Conservation (phyloP, 208 protist species). For the Trypanosoma lewisi region DNA sequence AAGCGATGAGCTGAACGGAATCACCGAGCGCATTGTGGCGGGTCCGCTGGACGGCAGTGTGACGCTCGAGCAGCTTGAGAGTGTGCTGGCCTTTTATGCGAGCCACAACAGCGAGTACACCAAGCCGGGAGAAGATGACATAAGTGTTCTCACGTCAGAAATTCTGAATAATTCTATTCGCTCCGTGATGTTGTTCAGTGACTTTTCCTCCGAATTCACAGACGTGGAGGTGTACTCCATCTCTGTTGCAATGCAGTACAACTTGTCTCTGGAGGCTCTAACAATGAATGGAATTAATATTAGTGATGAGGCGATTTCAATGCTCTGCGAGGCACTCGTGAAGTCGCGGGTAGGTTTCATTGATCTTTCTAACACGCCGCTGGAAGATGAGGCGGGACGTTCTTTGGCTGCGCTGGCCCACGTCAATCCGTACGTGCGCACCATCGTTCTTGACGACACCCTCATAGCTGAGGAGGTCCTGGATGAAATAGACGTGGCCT, state of each 20-base stretch:
- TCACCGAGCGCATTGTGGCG: constrained; percentile 38
- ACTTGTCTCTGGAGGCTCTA: constrained; percentile 79
- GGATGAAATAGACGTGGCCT: constrained; percentile 89
- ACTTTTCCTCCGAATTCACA: constrained; percentile 64
- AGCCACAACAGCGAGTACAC: constrained; percentile 85
- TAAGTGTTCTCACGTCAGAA: constrained; percentile 67
- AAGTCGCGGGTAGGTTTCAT: constrained; percentile 80
- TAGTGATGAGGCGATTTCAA: constrained; percentile 75
- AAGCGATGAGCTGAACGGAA: constrained; percentile 31
- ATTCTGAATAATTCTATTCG: constrained; percentile 86
- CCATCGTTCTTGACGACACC: constrained; percentile 83
- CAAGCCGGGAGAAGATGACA: constrained; percentile 62
- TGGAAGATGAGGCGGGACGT: constrained; percentile 79
- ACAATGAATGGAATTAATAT: constrained; percentile 83
- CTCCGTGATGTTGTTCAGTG: constrained; percentile 76
- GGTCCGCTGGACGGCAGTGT: constrained; percentile 35
- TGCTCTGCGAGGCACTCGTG: constrained; percentile 74
- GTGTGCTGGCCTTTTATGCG: constrained; percentile 59
- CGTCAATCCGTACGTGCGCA: constrained; percentile 82
- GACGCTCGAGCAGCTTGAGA: constrained; percentile 56
- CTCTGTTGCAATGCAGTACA: constrained; percentile 80
- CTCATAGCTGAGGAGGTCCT: constrained; percentile 82
- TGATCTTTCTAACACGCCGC: constrained; percentile 78
- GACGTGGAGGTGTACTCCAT: constrained; percentile 80
- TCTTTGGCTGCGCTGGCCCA: constrained; percentile 81